Evolutionary conservation across 805 yeast species (phyloP).

Genomic region (Candida chilensis): DNA sequence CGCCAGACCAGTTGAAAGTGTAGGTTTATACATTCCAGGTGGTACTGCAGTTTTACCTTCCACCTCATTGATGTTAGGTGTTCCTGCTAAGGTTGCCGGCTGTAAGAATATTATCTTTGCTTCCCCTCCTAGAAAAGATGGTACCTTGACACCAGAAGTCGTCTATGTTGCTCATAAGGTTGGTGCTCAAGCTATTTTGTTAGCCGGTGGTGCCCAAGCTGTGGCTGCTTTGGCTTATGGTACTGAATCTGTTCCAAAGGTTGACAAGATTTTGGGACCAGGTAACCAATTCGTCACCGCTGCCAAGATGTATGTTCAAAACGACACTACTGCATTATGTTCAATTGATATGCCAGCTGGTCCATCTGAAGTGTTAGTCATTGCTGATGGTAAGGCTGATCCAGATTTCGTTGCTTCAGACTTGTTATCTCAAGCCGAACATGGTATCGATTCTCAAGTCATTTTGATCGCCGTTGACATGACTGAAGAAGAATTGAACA

Average conservation of each 20-base stretch:
- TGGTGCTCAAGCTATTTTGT: constrained; percentile 82
- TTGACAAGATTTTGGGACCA: constrained; percentile 96
- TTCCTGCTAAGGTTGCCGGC: constrained; percentile 97
- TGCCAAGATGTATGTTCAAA: constrained; percentile 95
- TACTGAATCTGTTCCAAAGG: constrained; percentile 84
- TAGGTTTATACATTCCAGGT: constrained; percentile 96
- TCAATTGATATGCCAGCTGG: constrained; percentile 99
- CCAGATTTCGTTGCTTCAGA: constrained; percentile 97
- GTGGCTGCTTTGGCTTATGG: constrained; percentile 99
- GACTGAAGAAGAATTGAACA: constrained; percentile 46
- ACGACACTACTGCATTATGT: constrained; percentile 90
- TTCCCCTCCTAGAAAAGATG: constrained; percentile 92
- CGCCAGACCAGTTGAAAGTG: constrained; percentile 89
- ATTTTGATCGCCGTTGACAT: constrained; percentile 78
- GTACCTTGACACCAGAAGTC: constrained; percentile 92
- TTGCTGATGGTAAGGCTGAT: constrained; percentile 82
- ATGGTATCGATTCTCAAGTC: constrained; percentile 97
- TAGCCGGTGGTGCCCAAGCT: constrained; percentile 99
- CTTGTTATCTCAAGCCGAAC: constrained; percentile 95
- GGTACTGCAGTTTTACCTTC: constrained; percentile 98
- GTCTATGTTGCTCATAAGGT: constrained; percentile 95
- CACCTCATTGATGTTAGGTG: constrained; percentile 96
- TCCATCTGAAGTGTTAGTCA: constrained; percentile 95
- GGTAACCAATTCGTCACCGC: constrained; percentile 99
- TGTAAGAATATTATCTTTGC: constrained; percentile 89